Conservation (phyloP, 306 rosid genomes). For the Vigna nakashimae region DNA sequence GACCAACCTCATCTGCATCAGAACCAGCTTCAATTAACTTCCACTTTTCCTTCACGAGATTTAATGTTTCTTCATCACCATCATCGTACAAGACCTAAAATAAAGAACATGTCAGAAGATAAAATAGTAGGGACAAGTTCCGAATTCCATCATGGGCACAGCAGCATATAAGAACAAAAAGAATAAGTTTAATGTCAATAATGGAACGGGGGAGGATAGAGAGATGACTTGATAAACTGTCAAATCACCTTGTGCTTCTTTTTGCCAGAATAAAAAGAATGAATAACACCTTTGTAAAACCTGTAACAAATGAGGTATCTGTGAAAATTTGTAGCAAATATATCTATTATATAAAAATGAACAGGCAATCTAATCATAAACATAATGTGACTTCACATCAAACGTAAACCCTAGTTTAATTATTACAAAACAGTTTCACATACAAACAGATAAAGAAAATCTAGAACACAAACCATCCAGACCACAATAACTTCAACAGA, state of each 20-base stretch:
- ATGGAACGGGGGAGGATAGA: background rate
- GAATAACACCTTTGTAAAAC: slow-evolving; percentile 76
- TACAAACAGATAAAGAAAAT: slow-evolving; percentile 7
- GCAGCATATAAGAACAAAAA: background rate
- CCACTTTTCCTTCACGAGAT: slow-evolving; percentile 70
- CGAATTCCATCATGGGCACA: background rate
- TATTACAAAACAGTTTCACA: background rate
- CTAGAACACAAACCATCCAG: slow-evolving; percentile 10
- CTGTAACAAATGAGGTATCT: slow-evolving; percentile 54
- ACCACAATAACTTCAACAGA: slow-evolving; percentile 18
- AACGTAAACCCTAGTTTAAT: background rate
- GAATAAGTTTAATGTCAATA: background rate
- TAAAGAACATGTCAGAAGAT: slow-evolving; percentile 36
- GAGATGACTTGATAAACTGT: slow-evolving; percentile 24
- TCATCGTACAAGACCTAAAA: slow-evolving; percentile 75
- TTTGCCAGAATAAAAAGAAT: slow-evolving; percentile 64
- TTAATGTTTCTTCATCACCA: slow-evolving; percentile 78
- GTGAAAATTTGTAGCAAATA: slow-evolving; percentile 12
- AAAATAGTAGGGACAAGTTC: background rate
- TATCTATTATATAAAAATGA: slow-evolving; percentile 11
- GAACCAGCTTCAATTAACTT: slow-evolving; percentile 53
- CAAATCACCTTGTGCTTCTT: slow-evolving; percentile 82
- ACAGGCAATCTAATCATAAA: slow-evolving; percentile 21
- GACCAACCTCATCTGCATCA: slow-evolving; percentile 65
- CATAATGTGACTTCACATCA: slow-evolving; percentile 24